Conservation (phyloP, 2,329 filamentous ascomycete species). For the Fusarium sp. region DNA sequence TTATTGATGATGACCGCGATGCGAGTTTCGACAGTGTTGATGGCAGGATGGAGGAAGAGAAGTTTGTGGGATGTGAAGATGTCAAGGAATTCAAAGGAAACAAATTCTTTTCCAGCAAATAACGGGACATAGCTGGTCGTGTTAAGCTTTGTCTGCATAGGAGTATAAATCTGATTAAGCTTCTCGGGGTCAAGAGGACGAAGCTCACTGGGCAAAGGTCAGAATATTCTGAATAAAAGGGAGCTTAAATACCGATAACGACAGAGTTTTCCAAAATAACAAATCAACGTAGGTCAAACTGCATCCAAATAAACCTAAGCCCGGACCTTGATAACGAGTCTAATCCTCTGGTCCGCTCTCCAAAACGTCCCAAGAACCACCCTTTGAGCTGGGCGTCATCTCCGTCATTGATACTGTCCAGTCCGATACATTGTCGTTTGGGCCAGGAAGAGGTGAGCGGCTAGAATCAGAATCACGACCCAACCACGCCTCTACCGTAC, state of each 20-base stretch:
- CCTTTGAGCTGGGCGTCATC: neutral
- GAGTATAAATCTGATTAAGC: neutral
- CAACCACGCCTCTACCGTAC: neutral
- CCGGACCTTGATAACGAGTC: too few relatives aligned
- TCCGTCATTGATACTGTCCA: neutral
- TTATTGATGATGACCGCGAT: neutral
- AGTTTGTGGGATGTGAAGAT: neutral
- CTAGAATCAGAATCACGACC: fast-evolving
- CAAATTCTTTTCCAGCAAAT: neutral
- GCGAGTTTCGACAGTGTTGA: neutral
- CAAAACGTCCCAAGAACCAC: neutral
- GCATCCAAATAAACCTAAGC: fast-evolving
- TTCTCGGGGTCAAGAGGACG: fast-evolving
- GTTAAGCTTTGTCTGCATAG: neutral
- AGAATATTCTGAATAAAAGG: neutral
- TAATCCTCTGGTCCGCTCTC: neutral
- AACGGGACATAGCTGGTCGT: neutral
- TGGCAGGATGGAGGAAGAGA: neutral
- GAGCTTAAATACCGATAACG: fast-evolving
- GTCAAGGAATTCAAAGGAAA: neutral
- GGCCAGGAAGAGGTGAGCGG: too few relatives aligned
- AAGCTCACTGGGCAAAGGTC: neutral
- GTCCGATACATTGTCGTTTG: fast-evolving
- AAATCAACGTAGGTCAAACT: neutral
- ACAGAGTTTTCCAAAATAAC: fast-evolving